Conservation (phyloP, 73 alveolate species). For the Tetrahymena malaccensis region DNA sequence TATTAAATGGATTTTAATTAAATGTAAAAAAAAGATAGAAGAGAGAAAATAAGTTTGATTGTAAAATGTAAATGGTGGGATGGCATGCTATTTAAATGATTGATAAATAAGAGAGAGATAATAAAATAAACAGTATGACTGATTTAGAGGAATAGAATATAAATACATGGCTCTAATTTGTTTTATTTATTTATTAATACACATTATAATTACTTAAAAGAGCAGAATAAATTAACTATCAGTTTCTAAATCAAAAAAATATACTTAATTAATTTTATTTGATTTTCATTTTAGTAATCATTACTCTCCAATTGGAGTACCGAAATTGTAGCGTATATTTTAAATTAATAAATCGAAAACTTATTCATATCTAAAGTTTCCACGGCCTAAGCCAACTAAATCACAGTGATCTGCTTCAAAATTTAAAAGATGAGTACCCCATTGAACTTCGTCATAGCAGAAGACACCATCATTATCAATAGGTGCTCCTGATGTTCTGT, state of each 20-base stretch:
- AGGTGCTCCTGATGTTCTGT: neutral
- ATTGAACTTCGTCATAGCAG: neutral
- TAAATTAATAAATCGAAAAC: neutral
- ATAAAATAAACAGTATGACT: neutral
- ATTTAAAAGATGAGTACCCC: neutral
- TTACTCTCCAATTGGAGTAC: neutral
- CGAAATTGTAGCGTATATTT: neutral
- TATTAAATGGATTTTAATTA: neutral
- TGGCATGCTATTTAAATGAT: neutral
- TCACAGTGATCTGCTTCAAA: neutral
- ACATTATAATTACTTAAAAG: neutral
- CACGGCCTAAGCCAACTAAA: neutral
- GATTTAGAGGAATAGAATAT: neutral
- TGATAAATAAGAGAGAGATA: neutral
- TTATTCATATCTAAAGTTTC: neutral
- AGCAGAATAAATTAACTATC: neutral
- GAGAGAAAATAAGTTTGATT: neutral
- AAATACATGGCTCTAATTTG: neutral
- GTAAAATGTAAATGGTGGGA: neutral
- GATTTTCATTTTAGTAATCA: neutral
- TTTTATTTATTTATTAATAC: neutral
- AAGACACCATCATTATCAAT: neutral
- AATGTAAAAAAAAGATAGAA: too few species aligned
- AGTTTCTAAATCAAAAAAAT: neutral
- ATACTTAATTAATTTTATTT: neutral